These are phyloP conservation scores for Aspergillus novofumigatus DNA, from an alignment of 2,329 filamentous ascomycete genomes.

Conservation along the genomic window DNA sequence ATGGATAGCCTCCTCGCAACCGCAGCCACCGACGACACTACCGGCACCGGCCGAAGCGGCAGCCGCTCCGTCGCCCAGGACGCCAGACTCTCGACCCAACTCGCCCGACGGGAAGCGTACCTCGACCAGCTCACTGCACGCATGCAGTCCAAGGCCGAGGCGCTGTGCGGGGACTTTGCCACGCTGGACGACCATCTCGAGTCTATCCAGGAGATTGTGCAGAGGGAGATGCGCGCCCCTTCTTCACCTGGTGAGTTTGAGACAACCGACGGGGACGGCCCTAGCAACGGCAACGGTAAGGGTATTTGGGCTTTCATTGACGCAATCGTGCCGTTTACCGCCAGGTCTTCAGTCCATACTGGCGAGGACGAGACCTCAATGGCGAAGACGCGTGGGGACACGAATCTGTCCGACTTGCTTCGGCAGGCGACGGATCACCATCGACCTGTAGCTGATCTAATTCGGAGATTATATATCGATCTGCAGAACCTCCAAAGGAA, in stretches of 20 bases:
- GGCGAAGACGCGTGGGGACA: neutral
- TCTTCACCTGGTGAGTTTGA: neutral
- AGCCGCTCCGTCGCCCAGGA: conserved; percentile 18
- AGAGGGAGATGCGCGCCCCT: conserved; percentile 14
- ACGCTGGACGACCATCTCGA: conserved; percentile 34
- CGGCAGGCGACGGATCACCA: conserved; percentile 24
- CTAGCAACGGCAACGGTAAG: neutral
- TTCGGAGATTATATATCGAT: conserved; percentile 22
- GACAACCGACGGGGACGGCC: neutral
- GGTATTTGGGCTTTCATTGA: conserved; percentile 5
- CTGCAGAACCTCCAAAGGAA: conserved; percentile 20
- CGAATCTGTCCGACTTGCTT: conserved; percentile 14
- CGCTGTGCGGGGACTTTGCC: conserved; percentile 24
- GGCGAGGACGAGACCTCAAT: neutral
- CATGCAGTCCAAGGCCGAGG: conserved; percentile 31
- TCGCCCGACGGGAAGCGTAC: conserved; percentile 28
- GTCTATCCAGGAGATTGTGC: conserved; percentile 28
- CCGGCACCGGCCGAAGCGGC: conserved; percentile 6
- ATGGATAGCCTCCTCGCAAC: conserved; percentile 31
- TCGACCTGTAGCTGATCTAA: conserved; percentile 24
- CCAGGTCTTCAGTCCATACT: neutral
- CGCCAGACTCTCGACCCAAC: conserved; percentile 27
- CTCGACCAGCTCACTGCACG: conserved; percentile 29
- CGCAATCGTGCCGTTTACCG: conserved; percentile 3
- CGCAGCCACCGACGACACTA: conserved; percentile 9